Evolutionary conservation across 257 asterid genomes (phyloP).

Genomic region (Anisodus acutangulus): DNA sequence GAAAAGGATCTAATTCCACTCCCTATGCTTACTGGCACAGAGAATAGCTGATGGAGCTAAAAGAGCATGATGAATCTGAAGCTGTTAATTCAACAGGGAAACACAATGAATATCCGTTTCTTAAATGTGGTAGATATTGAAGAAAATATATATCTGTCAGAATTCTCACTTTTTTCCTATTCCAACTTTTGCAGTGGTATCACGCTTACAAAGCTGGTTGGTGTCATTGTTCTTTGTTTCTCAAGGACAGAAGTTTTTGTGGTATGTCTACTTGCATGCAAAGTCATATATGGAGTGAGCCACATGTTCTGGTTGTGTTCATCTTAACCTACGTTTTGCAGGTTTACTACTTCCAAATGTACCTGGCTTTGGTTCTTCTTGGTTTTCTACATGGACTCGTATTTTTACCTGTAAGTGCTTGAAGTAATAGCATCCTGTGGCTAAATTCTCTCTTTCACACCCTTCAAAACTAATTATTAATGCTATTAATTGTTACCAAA

Average conservation of each 20-base stretch:
- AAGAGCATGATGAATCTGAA: not conserved
- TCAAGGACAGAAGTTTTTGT: conserved; percentile 93
- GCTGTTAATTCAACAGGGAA: not conserved
- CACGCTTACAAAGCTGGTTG: conserved; percentile 96
- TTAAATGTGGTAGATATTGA: conserved; percentile 3
- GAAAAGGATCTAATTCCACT: not conserved
- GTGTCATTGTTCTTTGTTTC: conserved; percentile 91
- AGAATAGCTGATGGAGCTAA: not conserved
- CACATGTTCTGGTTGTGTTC: conserved; percentile 1
- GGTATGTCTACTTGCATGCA: conserved; percentile 47
- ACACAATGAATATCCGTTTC: not conserved
- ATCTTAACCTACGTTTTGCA: conserved; percentile 40
- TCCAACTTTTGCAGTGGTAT: conserved; percentile 71
- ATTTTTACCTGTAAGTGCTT: conserved; percentile 78
- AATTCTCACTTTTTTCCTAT: not conserved
- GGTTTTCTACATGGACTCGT: conserved; percentile 92
- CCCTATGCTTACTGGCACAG: not conserved
- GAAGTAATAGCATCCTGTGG: too few relatives aligned
- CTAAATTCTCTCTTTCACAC: not conserved
- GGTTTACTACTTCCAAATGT: conserved; percentile 97
- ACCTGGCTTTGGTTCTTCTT: conserved; percentile 85
- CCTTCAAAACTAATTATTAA: not conserved
- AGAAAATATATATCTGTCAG: conserved; percentile 5
- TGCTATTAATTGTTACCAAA: not conserved
- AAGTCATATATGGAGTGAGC: conserved; percentile 19